A percentile compares a stretch with the other conserved stretches of the same genome.
Evolutionary conservation across 768 basidiomycete genomes (phyloP).

Genomic region (Phanerochaete carnosa): DNA sequence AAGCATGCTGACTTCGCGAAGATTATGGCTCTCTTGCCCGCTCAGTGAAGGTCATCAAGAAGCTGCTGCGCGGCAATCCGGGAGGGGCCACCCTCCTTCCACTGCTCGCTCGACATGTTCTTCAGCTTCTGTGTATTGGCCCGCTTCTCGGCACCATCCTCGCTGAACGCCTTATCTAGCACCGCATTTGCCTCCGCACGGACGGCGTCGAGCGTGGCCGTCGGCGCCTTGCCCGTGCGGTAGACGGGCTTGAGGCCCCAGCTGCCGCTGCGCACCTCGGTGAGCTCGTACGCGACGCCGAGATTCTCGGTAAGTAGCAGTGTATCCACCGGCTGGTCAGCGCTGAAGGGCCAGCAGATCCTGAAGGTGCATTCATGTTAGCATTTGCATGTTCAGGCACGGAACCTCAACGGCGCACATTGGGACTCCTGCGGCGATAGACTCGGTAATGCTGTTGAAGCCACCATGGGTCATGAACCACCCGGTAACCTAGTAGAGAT

Average conservation of each 20-base stretch:
- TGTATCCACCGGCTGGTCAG: slow-evolving; percentile 22
- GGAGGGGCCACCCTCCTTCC: neutral
- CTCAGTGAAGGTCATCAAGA: too few relatives aligned
- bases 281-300: slow-evolving; percentile 17
- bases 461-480: slow-evolving; percentile 26
- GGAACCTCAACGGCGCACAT: slow-evolving; percentile 7
- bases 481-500: slow-evolving; percentile 20
- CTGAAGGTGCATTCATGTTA: neutral
- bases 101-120: neutral
- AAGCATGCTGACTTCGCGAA: too few relatives aligned
- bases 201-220: slow-evolving; percentile 18
- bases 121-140: slow-evolving; percentile 11
- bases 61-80: neutral
- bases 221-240: slow-evolving; percentile 14
- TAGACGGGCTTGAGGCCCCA: slow-evolving; percentile 12
- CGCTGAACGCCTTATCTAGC: slow-evolving; percentile 13
- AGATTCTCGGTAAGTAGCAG: slow-evolving; percentile 11
- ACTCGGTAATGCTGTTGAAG: slow-evolving; percentile 22
- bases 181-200: slow-evolving; percentile 11
- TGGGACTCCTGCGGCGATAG: slow-evolving; percentile 21
- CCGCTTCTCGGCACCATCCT: slow-evolving; percentile 18
- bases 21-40: too few relatives aligned
- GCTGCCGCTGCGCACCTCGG: slow-evolving; percentile 17
- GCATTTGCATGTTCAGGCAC: neutral
- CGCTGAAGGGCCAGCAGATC: slow-evolving; percentile 25